Base-by-base conservation (phyloP, 106 monocot species). In the Iris macrosiphon region DNA sequence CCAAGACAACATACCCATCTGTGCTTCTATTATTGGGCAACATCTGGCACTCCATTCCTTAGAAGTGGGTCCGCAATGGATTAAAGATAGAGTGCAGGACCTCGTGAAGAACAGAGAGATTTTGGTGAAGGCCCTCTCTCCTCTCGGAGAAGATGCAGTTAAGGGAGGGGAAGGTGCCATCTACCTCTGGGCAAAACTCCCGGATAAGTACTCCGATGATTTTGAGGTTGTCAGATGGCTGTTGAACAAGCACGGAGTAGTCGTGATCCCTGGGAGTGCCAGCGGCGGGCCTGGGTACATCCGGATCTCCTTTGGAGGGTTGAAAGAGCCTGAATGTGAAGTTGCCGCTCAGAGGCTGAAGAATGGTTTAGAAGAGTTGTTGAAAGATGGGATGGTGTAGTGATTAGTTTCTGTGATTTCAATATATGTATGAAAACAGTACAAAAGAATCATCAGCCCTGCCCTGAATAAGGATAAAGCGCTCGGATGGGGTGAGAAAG, bases 1-100 rank as follows among this genome's bases (percentile, higher is more conserved):
- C 34, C 98, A 98, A 68, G 98, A 98, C 52, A 91, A 91, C 68
- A 98, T 98, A 44, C 98, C 98, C 12, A 98, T 98, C 45, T 98
- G 98, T 46, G 91, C 98, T n/a, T 81, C 98, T 6, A 71, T 98
- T 26, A 83, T 98, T 10, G 73, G 91, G 15, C 98, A 98, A 39
- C 82, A 61, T 38, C 62, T 98, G 12, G 98, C 98, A 18, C 91
- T 91, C 33, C 60, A 73, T 49, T 80, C 91, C 1, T 61, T 98
- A 20, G 57, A 91, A 57, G 62, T 40, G 0, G 98, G 98, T 0
- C 80, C 80, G 2, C 71, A 83, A 40, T 87, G 87, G 87, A 80
- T 98, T n/a, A 57, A 29, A 41, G 87, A 83, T 46, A 64, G 77
- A 31, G 87, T 91, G 1, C 68, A 87, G 61, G 56, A 58, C 31